phyloP scores from a whole-genome alignment of 2,329 filamentous ascomycete genomes.

The Trichoderma breve region DNA sequence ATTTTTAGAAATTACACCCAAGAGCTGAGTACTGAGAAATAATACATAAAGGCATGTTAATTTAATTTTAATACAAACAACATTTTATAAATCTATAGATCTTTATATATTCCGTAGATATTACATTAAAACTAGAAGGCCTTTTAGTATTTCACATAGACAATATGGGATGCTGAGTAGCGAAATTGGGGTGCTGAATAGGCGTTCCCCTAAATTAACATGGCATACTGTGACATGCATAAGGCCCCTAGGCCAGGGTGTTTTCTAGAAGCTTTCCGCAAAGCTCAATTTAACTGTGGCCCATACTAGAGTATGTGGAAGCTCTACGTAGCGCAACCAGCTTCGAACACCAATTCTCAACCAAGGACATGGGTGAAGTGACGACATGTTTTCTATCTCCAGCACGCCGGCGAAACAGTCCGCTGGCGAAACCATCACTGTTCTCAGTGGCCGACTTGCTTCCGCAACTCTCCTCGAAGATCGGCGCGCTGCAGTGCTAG shows the following conservation, averaged over 20 bases:
- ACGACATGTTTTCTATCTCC: conserved; percentile 61
- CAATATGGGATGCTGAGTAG: no score
- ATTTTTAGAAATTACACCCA: background rate
- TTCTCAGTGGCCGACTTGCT: conserved; percentile 80
- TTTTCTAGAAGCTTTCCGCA: conserved; percentile 11
- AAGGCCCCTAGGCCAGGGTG: background rate
- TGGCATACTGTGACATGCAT: background rate
- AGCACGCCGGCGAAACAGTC: conserved; percentile 90
- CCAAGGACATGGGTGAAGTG: conserved; percentile 11
- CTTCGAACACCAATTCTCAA: background rate
- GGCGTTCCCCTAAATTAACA: background rate
- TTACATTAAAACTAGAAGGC: no score
- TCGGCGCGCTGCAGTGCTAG: conserved; percentile 86
- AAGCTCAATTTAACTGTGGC: background rate
- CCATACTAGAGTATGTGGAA: background rate
- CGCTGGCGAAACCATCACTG: conserved; percentile 89
- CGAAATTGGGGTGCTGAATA: no score
- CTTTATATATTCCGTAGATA: no score
- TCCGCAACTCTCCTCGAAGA: conserved; percentile 93
- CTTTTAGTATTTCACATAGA: no score
- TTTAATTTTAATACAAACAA: background rate
- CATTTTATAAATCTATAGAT: background rate
- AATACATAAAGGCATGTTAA: background rate
- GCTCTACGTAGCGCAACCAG: background rate
- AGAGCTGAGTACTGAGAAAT: background rate